These are phyloP conservation scores for Rhododendron kiyosumense DNA, from an alignment of 148 eudicot species.

Conservation along the genomic window DNA sequence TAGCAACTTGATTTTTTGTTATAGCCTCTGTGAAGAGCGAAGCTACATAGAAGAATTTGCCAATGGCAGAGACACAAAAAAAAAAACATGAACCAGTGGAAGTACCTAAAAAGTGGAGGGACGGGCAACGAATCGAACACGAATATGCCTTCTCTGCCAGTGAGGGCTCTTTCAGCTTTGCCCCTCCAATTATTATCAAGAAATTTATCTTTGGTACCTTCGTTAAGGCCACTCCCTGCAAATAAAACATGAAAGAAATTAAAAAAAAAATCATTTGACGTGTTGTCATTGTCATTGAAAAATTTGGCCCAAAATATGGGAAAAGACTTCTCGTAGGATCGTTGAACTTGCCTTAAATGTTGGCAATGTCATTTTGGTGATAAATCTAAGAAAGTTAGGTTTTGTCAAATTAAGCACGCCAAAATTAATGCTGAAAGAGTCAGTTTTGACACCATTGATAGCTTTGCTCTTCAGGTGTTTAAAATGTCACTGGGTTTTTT, in stretches of 20 bases:
- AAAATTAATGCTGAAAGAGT: background rate
- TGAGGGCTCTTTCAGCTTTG: constrained; percentile 44
- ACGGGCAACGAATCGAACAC: constrained; percentile 48
- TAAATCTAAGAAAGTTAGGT: background rate
- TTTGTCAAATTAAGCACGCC: background rate
- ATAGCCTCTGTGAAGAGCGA: background rate
- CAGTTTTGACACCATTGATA: background rate
- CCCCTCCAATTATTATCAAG: constrained; percentile 66
- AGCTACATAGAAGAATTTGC: background rate
- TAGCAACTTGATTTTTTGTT: background rate
- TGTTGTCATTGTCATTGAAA: background rate
- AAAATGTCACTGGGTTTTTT: too few species aligned
- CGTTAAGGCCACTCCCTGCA: constrained; percentile 69
- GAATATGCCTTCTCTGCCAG: constrained; percentile 61
- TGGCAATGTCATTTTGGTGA: background rate
- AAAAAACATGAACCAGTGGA: background rate
- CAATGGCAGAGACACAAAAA: background rate
- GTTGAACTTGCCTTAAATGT: background rate
- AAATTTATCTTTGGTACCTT: constrained; percentile 66
- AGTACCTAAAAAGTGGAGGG: constrained; percentile 87
- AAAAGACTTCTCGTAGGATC: background rate
- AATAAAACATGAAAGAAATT: background rate
- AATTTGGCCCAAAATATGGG: too few species aligned
- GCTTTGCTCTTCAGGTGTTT: too few species aligned
- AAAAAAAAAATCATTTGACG: background rate